These are phyloP conservation scores for Fistulinella prunicolor DNA, from an alignment of 768 basidiomycete genomes.

Conservation along the genomic window DNA sequence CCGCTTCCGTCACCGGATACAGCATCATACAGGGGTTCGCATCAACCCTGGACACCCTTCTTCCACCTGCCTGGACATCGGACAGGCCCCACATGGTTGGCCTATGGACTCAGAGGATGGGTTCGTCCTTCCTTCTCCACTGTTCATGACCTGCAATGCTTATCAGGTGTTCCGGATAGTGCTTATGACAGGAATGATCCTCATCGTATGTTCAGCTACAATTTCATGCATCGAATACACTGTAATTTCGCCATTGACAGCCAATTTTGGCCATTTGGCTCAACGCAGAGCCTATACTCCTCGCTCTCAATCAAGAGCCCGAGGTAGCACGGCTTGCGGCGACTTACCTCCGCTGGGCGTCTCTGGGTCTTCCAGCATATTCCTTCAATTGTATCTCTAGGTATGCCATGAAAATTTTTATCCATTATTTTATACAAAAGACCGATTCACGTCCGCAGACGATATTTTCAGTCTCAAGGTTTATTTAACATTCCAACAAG, in stretches of 20 bases:
- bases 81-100: slow-evolving; percentile 80
- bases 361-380: slow-evolving; percentile 78
- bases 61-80: slow-evolving; percentile 95
- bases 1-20: slow-evolving; percentile 51
- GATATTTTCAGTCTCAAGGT: slow-evolving; percentile 77
- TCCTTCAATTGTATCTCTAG: slow-evolving; percentile 54
- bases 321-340: slow-evolving; percentile 79
- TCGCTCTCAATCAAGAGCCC: slow-evolving; percentile 75
- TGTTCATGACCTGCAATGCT: background rate
- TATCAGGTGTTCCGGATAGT: slow-evolving; percentile 35
- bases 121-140: slow-evolving; percentile 38
- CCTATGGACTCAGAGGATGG: slow-evolving; percentile 87
- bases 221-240: background rate
- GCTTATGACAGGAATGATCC: slow-evolving; percentile 54
- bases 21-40: slow-evolving; percentile 80
- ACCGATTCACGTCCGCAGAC: slow-evolving; percentile 22
- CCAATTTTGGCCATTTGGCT: slow-evolving; percentile 74
- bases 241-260: slow-evolving; percentile 16
- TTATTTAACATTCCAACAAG: slow-evolving; percentile 83
- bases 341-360: slow-evolving; percentile 72
- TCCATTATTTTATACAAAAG: too few species aligned
- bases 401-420: too few species aligned
- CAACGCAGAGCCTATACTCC: slow-evolving; percentile 75
- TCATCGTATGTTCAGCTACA: slow-evolving; percentile 50
- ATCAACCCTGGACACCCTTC: slow-evolving; percentile 87